These are phyloP conservation scores for Termitomyces titanicus DNA, from an alignment of 768 basidiomycete genomes.

Conservation along the genomic window DNA sequence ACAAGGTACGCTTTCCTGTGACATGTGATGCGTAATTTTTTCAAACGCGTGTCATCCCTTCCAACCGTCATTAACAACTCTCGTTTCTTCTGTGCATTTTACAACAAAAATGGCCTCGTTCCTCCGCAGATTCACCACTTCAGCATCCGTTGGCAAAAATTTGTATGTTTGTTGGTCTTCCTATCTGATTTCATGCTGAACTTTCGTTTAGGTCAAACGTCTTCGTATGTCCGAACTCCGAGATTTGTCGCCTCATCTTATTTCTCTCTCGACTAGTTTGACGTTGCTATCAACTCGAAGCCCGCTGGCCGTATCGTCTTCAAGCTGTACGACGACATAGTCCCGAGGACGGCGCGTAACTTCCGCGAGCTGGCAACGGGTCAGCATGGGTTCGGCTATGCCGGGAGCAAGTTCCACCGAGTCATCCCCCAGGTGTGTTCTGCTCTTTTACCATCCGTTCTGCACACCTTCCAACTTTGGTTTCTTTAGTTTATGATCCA, in stretches of 20 bases:
- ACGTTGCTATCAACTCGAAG: slow-evolving; percentile 55
- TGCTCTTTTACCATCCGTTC: background rate
- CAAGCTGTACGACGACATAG: slow-evolving; percentile 77
- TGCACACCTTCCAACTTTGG: background rate
- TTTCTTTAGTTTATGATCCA: slow-evolving; percentile 71
- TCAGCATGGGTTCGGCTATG: slow-evolving; percentile 69
- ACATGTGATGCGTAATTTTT: slow-evolving; percentile 17
- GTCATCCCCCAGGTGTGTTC: slow-evolving; percentile 59
- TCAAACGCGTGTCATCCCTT: background rate
- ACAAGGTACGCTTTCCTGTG: slow-evolving; percentile 6
- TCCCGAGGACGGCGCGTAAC: slow-evolving; percentile 79
- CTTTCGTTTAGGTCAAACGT: slow-evolving; percentile 30
- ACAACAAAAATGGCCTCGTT: slow-evolving; percentile 41
- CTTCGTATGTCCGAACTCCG: slow-evolving; percentile 24
- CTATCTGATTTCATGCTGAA: slow-evolving; percentile 1
- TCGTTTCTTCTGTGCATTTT: background rate
- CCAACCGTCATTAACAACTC: background rate
- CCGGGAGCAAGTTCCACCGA: slow-evolving; percentile 66
- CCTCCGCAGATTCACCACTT: slow-evolving; percentile 48
- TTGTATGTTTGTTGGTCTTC: slow-evolving; percentile 28
- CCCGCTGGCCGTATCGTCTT: slow-evolving; percentile 74
- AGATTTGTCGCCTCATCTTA: background rate
- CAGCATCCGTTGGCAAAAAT: slow-evolving; percentile 37
- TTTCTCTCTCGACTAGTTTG: slow-evolving; percentile 41
- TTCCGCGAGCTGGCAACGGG: slow-evolving; percentile 78